phyloP scores from a whole-genome alignment of 2,329 filamentous ascomycete species.

The Penicillium sp. region DNA sequence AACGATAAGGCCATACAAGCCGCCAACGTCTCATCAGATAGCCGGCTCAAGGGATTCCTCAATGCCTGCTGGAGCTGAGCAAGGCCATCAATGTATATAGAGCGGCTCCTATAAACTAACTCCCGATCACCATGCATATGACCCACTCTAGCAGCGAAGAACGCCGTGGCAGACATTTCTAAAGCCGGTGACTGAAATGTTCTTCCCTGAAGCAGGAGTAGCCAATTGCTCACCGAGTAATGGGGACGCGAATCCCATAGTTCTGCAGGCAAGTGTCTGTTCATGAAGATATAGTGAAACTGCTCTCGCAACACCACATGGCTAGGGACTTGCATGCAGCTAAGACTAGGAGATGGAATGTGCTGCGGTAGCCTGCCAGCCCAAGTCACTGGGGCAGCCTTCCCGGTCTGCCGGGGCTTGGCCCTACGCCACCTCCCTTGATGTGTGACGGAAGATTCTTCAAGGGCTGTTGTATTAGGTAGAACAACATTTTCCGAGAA shows the following conservation, averaged over 20 bases:
- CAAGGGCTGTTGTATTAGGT: neutral
- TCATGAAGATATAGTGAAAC: neutral
- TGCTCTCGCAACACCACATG: neutral
- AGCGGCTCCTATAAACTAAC: neutral
- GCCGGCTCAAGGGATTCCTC: neutral
- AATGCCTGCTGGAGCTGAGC: neutral
- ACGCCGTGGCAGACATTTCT: neutral
- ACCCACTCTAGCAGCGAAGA: neutral
- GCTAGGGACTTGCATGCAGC: neutral
- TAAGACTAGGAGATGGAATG: neutral
- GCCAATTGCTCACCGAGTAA: neutral
- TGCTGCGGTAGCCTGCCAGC: neutral
- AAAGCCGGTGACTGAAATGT: neutral
- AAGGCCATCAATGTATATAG: neutral
- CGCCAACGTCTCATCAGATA: neutral
- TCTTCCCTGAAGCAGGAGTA: neutral
- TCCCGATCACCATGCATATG: neutral
- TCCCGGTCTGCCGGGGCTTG: neutral
- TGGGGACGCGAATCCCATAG: neutral
- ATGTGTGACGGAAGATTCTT: neutral
- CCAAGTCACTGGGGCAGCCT: neutral
- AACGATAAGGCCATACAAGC: neutral
- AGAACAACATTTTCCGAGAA: neutral
- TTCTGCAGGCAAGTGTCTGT: neutral
- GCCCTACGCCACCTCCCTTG: neutral